These are phyloP conservation scores for Chlamydomonas sphaeroides DNA, from an alignment of 139 green algal genomes.

Conservation along the genomic window DNA sequence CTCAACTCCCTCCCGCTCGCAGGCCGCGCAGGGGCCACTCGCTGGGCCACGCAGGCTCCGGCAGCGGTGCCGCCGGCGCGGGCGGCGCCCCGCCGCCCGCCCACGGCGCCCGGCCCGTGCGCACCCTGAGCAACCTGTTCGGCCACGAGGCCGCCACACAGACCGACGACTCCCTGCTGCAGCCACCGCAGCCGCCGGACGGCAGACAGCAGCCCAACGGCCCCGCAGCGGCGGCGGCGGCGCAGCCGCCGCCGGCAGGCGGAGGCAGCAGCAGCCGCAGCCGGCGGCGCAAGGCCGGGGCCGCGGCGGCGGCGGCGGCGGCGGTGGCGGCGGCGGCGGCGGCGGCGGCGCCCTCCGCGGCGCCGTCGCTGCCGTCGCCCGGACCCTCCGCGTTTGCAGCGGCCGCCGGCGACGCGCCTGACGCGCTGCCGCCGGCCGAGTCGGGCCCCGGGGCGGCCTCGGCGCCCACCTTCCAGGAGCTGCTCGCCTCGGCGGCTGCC, in stretches of 20 bases:
- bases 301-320: background rate
- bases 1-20: no score
- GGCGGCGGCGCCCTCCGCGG: no score
- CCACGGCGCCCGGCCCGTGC: background rate
- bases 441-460: background rate
- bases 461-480: slow-evolving; percentile 19
- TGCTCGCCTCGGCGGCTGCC: slow-evolving; percentile 19
- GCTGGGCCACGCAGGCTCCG: background rate
- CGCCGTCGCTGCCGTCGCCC: background rate
- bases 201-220: no score
- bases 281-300: background rate
- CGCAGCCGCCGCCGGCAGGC: no score
- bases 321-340: background rate
- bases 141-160: slow-evolving; percentile 23
- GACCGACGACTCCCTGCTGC: background rate
- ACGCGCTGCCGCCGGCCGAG: background rate
- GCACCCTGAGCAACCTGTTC: slow-evolving; percentile 8
- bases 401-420: background rate
- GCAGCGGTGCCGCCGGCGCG: background rate
- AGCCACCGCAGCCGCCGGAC: background rate
- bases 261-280: background rate
- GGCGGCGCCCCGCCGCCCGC: background rate
- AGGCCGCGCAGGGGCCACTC: no score
- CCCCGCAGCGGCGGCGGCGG: background rate
- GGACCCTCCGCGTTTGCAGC: background rate